Evolutionary conservation across 805 yeast species (phyloP).

Genomic region (Candida glaebosa): DNA sequence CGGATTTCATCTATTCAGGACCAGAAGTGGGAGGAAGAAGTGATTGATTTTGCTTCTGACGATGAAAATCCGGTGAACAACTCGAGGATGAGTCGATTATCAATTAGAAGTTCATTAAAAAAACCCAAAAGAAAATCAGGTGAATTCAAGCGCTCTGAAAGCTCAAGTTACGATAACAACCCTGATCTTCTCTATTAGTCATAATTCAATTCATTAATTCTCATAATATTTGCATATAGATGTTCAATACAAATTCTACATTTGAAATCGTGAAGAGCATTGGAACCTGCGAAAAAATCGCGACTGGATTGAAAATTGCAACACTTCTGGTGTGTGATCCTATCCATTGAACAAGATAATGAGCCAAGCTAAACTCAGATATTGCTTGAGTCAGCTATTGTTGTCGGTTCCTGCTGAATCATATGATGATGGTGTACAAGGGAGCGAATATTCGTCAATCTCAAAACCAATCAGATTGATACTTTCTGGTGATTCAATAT

Average conservation of each 20-base stretch:
- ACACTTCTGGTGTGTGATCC: not conserved
- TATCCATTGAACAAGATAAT: too few relatives aligned
- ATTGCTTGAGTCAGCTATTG: slow-evolving; percentile 16
- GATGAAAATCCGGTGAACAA: slow-evolving; percentile 38
- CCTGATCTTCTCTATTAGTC: not conserved
- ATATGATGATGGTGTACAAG: slow-evolving; percentile 9
- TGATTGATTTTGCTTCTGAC: slow-evolving; percentile 44
- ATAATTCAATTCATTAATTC: not conserved
- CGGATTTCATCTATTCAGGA: slow-evolving; percentile 24
- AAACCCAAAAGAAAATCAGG: slow-evolving; percentile 28
- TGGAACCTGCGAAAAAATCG: not conserved
- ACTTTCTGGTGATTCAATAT: slow-evolving; percentile 23
- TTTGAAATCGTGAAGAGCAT: not conserved
- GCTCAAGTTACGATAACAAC: slow-evolving; percentile 15
- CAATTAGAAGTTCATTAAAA: slow-evolving; percentile 37
- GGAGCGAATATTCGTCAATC: slow-evolving; percentile 7
- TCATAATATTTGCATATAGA: slow-evolving; percentile 1
- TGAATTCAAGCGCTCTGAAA: slow-evolving; percentile 29
- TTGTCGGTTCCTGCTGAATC: slow-evolving; percentile 16
- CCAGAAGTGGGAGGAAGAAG: slow-evolving; percentile 38
- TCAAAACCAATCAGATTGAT: slow-evolving; percentile 16
- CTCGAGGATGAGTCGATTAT: slow-evolving; percentile 36
- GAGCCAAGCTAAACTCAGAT: slow-evolving; percentile 7
- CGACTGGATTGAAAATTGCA: not conserved
- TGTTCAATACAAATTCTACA: not conserved